These are phyloP conservation scores for Pseudocohnilembus persalinus DNA, from an alignment of 169 alveolate species.

Conservation along the genomic window DNA sequence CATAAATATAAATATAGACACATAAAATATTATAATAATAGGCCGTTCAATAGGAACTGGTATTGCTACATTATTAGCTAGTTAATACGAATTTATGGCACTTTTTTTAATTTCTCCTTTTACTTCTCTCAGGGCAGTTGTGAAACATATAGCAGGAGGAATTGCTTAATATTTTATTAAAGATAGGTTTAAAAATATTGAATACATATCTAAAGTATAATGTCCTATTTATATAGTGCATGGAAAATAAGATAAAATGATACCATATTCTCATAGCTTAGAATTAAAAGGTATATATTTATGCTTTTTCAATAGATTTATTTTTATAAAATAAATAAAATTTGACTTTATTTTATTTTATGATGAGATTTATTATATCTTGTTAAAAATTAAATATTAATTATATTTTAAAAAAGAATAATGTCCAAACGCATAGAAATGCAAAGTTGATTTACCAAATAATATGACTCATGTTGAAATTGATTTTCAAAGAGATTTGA, in stretches of 20 bases:
- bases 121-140: constrained; percentile 70
- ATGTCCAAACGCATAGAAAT: too few species aligned
- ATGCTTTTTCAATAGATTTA: too few species aligned
- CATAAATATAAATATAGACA: constrained; percentile 51
- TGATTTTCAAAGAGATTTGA: background rate
- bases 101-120: constrained; percentile 74
- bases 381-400: too few species aligned
- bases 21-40: constrained; percentile 60
- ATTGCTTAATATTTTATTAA: constrained; percentile 60
- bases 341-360: too few species aligned
- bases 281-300: background rate
- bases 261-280: constrained; percentile 67
- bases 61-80: constrained; percentile 77
- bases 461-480: background rate
- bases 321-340: too few species aligned
- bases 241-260: constrained; percentile 72
- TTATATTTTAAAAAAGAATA: too few species aligned
- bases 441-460: background rate
- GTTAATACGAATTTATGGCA: constrained; percentile 63
- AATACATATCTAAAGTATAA: constrained; percentile 59
- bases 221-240: constrained; percentile 76
- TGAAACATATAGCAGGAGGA: constrained; percentile 63
- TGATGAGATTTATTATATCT: too few species aligned
- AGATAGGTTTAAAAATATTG: constrained; percentile 76
- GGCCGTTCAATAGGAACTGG: constrained; percentile 83